Base-by-base conservation (phyloP, 768 basidiomycete genomes). In the Lactarius akahatsu region DNA sequence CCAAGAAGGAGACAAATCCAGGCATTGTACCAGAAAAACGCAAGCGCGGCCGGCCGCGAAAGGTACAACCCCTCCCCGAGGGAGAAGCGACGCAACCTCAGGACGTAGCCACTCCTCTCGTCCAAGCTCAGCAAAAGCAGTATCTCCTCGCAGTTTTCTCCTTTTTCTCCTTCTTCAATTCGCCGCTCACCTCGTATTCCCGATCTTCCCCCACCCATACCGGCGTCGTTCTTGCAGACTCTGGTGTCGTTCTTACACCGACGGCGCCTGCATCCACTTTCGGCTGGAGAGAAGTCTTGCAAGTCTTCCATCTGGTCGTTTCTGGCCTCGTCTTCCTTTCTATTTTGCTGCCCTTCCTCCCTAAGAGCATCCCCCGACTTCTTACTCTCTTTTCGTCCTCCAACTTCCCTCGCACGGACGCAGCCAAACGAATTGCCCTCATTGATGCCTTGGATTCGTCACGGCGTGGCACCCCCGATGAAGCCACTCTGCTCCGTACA, bases 161-260 rank as follows among this genome's bases (percentile, higher is more conserved):
- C 0, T 80, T 94, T 62, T 92, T 94, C 78, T 92, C 90, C 0
- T 90, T 94, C 77, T 91, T 92, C 80, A 92, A 90, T 71, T 89
- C 88, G 0, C 86, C 89, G 2, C 74, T 90, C 20, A 81, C 87
- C 0, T 79, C 80, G 0, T 75, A 78, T 7, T 69, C 74, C 34
- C 72, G 74, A 11, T 62, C 73, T 28, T 59, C 62, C n/a, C 84
- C 88, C 59, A 77, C 81, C 0, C 87, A 89, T 66, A 79, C 83
- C 15, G 90, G 90, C 7, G 76, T 80, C 9, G 86, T 90, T 16
- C 76, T 90, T 34, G 79, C 81, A 11, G 77, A 79, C 59, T 64
- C 74, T 60, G 47, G 72, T 30, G 52, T 71, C 56, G 63, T 76
- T 64, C 69, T 76, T 41, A 47, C 73, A 11, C 54, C 72, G 7